Evolutionary conservation across 2,329 filamentous ascomycete species (phyloP).

Genomic region (Pleomassaria siparia): DNA sequence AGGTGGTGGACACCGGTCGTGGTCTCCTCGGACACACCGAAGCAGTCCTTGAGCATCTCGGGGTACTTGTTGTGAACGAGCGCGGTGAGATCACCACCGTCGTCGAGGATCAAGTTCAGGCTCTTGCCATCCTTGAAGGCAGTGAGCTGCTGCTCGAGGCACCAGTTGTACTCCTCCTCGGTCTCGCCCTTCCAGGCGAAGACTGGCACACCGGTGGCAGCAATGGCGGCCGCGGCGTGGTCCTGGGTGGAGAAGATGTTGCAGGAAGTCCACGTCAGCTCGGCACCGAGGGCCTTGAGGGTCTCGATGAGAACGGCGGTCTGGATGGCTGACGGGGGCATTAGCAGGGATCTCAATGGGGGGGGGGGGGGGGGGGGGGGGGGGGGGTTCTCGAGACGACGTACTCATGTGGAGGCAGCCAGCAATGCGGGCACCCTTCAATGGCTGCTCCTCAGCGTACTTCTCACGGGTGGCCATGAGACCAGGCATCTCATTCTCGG

Average conservation of each 20-base stretch:
- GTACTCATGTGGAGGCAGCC: constrained; percentile 97
- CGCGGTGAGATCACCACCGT: constrained; percentile 94
- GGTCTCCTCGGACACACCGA: constrained; percentile 98
- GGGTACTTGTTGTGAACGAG: constrained; percentile 98
- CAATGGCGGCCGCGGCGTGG: constrained; percentile 96
- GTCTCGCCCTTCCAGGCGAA: constrained; percentile 89
- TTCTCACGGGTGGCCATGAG: constrained; percentile 92
- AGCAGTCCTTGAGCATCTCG: constrained; percentile 97
- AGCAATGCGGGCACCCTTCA: constrained; percentile 92
- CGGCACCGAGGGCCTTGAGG: constrained; percentile 87
- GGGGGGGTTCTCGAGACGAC: constrained; percentile 28
- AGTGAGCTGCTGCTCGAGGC: constrained; percentile 94
- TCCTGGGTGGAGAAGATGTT: constrained; percentile 99
- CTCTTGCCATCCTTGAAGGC: constrained; percentile 97
- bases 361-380: too few species aligned
- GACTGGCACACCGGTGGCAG: constrained; percentile 87
- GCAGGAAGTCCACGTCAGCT: constrained; percentile 98
- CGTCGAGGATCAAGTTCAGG: constrained; percentile 98
- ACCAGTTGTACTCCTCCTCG: constrained; percentile 99
- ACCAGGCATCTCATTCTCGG: constrained; percentile 91
- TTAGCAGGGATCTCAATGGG: constrained; percentile 19
- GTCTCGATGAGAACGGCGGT: constrained; percentile 99
- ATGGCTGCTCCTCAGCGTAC: constrained; percentile 90
- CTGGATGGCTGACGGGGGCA: constrained; percentile 72
- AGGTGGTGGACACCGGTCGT: constrained; percentile 99